Evolutionary conservation across 2,329 filamentous ascomycete genomes (phyloP).

Genomic region (Diplodia mutila): DNA sequence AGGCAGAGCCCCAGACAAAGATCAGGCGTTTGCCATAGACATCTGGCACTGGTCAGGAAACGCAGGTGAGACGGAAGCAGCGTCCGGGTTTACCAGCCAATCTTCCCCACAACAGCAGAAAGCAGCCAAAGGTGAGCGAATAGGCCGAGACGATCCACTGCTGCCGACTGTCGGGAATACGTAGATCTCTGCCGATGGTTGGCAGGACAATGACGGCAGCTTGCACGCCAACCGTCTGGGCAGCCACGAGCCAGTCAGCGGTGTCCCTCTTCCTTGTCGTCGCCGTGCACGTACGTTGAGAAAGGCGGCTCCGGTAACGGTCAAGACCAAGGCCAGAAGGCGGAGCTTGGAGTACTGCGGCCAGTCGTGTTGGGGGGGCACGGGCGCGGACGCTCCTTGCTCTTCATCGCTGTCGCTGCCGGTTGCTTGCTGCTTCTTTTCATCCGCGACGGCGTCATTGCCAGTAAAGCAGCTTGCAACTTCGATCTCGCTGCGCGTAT

Average conservation of each 20-base stretch:
- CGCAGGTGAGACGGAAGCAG: conserved; percentile 35
- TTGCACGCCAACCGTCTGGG: conserved; percentile 36
- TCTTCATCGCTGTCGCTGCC: conserved; percentile 11
- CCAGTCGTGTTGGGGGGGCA: background rate
- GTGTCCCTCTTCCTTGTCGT: background rate
- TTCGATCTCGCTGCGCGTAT: background rate
- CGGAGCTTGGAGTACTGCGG: conserved; percentile 33
- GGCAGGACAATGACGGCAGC: conserved; percentile 41
- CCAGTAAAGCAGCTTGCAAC: background rate
- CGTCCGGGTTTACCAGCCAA: conserved; percentile 50
- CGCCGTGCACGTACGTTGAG: conserved; percentile 29
- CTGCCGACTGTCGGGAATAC: conserved; percentile 38
- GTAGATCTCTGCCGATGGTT: conserved; percentile 36
- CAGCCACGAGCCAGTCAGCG: background rate
- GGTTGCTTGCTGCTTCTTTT: background rate
- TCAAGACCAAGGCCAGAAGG: conserved; percentile 35
- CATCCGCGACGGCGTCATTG: background rate
- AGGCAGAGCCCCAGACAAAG: conserved; percentile 64
- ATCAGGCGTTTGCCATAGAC: conserved; percentile 66
- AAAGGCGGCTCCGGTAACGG: conserved; percentile 37
- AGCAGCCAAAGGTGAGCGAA: conserved; percentile 66
- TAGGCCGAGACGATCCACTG: conserved; percentile 59
- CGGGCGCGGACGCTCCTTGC: background rate
- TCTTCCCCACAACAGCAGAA: conserved; percentile 66
- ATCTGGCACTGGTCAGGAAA: background rate